Evolutionary conservation across 2,329 filamentous ascomycete species (phyloP).

Genomic region (Penicillium nordicum): DNA sequence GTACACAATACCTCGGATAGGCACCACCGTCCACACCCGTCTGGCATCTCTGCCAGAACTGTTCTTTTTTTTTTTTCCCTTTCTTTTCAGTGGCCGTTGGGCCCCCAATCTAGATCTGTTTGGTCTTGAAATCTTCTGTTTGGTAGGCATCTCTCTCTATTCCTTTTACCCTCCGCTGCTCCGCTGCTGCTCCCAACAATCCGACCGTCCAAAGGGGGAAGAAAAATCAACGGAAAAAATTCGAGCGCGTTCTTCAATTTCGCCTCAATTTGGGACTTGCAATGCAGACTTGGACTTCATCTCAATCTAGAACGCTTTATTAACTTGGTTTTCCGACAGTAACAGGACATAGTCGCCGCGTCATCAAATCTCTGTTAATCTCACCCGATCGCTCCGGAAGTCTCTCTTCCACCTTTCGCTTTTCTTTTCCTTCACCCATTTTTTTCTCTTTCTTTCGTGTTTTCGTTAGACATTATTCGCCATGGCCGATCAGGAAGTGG

Average conservation of each 20-base stretch:
- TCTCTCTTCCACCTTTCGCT: slow-evolving; percentile 27
- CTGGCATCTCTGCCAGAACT: slow-evolving; percentile 29
- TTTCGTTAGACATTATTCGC: slow-evolving; percentile 41
- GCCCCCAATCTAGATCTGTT: slow-evolving; percentile 25
- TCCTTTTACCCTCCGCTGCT: not conserved
- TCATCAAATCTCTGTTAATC: slow-evolving; percentile 26
- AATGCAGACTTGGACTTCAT: slow-evolving; percentile 12
- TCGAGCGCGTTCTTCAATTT: slow-evolving; percentile 6
- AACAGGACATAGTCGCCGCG: slow-evolving; percentile 34
- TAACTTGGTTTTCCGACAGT: slow-evolving; percentile 16
- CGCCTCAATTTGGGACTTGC: slow-evolving; percentile 3
- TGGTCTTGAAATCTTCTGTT: slow-evolving; percentile 25
- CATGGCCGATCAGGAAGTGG: slow-evolving; percentile 84
- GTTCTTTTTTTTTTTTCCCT: not conserved
- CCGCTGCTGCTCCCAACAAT: not conserved
- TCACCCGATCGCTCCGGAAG: slow-evolving; percentile 30
- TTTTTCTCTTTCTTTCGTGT: slow-evolving; percentile 23
- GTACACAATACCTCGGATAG: slow-evolving; percentile 15
- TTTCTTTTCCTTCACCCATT: slow-evolving; percentile 17
- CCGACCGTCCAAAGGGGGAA: slow-evolving; percentile 2
- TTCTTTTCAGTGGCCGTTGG: slow-evolving; percentile 26
- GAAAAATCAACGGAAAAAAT: slow-evolving; percentile 2
- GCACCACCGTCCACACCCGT: slow-evolving; percentile 16
- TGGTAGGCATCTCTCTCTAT: slow-evolving; percentile 23
- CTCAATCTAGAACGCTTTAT: slow-evolving; percentile 12